Evolutionary conservation across 768 basidiomycete genomes (phyloP).

Genomic region (Mycena pura): DNA sequence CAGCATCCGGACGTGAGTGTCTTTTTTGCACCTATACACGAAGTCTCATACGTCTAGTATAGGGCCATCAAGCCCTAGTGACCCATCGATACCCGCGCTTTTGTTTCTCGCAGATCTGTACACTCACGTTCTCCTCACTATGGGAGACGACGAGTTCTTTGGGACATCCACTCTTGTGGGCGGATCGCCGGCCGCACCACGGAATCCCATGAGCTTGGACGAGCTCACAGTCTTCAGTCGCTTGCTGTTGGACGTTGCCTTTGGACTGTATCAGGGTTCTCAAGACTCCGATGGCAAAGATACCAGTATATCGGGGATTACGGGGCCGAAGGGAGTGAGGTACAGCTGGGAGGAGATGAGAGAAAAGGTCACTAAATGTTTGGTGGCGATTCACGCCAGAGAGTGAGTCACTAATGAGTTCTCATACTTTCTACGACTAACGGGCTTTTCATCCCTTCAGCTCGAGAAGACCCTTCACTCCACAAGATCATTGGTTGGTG

Average conservation of each 20-base stretch:
- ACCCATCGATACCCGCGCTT: slow-evolving; percentile 64
- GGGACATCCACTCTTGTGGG: slow-evolving; percentile 40
- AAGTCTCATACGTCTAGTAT: background rate
- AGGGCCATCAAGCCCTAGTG: slow-evolving; percentile 44
- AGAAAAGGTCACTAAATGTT: slow-evolving; percentile 76
- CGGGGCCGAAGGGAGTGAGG: slow-evolving; percentile 44
- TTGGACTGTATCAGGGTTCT: slow-evolving; percentile 63
- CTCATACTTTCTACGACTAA: slow-evolving; percentile 8
- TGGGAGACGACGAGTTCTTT: slow-evolving; percentile 98
- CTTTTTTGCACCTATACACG: background rate
- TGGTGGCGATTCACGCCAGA: slow-evolving; percentile 84
- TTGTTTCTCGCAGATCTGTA: slow-evolving; percentile 85
- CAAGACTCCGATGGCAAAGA: slow-evolving; percentile 41
- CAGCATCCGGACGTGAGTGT: slow-evolving; percentile 12
- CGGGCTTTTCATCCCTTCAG: slow-evolving; percentile 48
- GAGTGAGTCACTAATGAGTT: slow-evolving; percentile 63
- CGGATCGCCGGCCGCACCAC: slow-evolving; percentile 37
- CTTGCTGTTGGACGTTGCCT: slow-evolving; percentile 86
- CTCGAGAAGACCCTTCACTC: slow-evolving; percentile 84
- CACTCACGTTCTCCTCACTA: slow-evolving; percentile 82
- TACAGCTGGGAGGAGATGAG: slow-evolving; percentile 74
- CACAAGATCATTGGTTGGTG: slow-evolving; percentile 85
- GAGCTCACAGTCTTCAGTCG: slow-evolving; percentile 79
- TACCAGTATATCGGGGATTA: slow-evolving; percentile 30
- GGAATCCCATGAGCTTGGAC: slow-evolving; percentile 83